These are phyloP conservation scores for Phytopythium boreale DNA, from an alignment of 352 stramenopile genomes.

Conservation along the genomic window DNA sequence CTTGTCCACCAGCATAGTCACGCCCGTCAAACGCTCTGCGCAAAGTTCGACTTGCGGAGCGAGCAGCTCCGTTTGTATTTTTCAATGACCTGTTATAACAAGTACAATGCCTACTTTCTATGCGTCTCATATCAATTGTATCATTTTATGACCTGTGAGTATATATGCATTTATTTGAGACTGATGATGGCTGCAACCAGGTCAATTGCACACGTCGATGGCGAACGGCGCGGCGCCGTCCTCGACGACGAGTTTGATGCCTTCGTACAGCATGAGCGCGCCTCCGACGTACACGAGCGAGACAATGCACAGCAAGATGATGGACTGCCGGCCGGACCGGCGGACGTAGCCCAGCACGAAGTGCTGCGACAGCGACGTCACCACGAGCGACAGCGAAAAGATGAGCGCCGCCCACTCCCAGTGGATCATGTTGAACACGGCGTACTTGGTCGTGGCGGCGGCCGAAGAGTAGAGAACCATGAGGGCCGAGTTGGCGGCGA, in stretches of 20 bases:
- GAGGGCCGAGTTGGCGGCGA: constrained; percentile 21
- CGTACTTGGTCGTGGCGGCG: constrained; percentile 50
- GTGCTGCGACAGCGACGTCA: constrained; percentile 42
- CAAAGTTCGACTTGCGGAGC: too few species aligned
- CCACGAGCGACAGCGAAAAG: constrained; percentile 34
- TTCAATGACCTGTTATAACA: background rate
- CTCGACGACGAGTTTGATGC: constrained; percentile 42
- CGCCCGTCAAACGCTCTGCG: too few species aligned
- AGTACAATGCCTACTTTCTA: background rate
- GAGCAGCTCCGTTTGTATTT: background rate
- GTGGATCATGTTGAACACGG: constrained; percentile 52
- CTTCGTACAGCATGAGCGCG: constrained; percentile 49
- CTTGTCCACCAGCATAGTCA: constrained; percentile 41
- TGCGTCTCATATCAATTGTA: background rate
- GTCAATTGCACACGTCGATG: constrained; percentile 32
- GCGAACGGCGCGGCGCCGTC: constrained; percentile 32
- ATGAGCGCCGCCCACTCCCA: constrained; percentile 46
- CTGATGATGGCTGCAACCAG: too few species aligned
- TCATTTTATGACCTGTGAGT: background rate
- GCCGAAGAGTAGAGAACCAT: constrained; percentile 58
- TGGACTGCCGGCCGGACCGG: constrained; percentile 43
- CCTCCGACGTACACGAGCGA: constrained; percentile 38
- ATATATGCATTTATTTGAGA: background rate
- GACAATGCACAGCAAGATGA: constrained; percentile 58
- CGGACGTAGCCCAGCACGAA: constrained; percentile 50